Evolutionary conservation across 257 asterid genomes (phyloP).

Genomic region (Salvia splendens): DNA sequence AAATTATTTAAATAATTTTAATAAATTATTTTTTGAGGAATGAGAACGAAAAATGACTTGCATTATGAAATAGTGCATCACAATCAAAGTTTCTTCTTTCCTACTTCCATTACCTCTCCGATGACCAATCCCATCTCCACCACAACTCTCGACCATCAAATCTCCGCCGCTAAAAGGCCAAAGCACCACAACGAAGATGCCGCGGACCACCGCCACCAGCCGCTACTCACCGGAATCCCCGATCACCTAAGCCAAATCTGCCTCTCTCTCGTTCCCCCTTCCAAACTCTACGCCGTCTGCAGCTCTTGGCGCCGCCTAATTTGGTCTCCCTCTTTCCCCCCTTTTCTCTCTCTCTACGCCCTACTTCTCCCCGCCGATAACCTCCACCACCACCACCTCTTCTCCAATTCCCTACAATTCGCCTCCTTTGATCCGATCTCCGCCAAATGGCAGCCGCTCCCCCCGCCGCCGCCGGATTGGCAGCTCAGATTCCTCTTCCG

Average conservation of each 20-base stretch:
- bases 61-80: conserved; percentile 11
- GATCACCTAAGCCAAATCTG: too few relatives aligned
- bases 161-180: conserved; percentile 35
- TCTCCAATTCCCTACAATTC: conserved; percentile 35
- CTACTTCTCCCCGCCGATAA: conserved; percentile 35
- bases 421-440: conserved; percentile 76
- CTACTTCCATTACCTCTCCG: conserved; percentile 5
- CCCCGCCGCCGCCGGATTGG: conserved; percentile 54
- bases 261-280: too few relatives aligned
- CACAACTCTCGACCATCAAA: conserved; percentile 11
- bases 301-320: too few relatives aligned
- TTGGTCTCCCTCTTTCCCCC: too few relatives aligned
- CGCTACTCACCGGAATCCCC: too few relatives aligned
- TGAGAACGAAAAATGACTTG: not conserved
- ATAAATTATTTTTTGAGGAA: too few relatives aligned
- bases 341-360: conserved; percentile 51
- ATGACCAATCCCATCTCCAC: conserved; percentile 53
- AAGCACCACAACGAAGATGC: too few relatives aligned
- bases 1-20: not conserved
- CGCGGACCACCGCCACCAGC: too few relatives aligned
- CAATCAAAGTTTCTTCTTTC: not conserved
- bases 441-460: conserved; percentile 53
- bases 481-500: conserved; percentile 51
- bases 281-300: too few relatives aligned
- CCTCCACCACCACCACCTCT: conserved; percentile 17